Conservation (phyloP, 208 protist genomes). For the Acanthamoeba lenticulata region DNA sequence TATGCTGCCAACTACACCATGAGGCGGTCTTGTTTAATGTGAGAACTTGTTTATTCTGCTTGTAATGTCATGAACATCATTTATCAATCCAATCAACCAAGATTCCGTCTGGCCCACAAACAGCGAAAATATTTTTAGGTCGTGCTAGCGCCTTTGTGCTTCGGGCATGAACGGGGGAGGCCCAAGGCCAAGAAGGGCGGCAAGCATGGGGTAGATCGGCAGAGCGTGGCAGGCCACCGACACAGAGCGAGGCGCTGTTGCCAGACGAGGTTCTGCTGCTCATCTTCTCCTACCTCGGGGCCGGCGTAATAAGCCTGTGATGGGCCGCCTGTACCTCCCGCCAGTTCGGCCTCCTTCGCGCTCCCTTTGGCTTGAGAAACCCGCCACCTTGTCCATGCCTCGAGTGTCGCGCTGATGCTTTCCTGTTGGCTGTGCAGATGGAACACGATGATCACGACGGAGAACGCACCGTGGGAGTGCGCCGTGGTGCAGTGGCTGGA, state of each 20-base stretch:
- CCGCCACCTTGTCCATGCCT: not conserved
- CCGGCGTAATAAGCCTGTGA: not conserved
- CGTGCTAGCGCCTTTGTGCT: too few species aligned
- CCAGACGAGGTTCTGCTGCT: not conserved
- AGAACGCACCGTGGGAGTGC: not conserved
- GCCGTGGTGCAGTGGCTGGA: not conserved
- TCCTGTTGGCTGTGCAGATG: not conserved
- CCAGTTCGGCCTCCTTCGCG: not conserved
- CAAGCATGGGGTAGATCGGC: not conserved
- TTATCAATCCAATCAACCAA: too few species aligned
- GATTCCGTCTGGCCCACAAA: too few species aligned
- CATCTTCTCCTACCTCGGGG: not conserved
- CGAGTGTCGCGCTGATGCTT: not conserved
- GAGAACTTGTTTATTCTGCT: too few species aligned
- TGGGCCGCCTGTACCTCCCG: not conserved
- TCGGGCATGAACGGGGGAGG: too few species aligned
- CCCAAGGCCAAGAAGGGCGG: not conserved
- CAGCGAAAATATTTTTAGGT: too few species aligned
- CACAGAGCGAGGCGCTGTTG: not conserved
- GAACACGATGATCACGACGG: constrained; percentile 6
- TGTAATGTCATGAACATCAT: too few species aligned
- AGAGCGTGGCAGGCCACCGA: not conserved
- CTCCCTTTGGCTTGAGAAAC: not conserved
- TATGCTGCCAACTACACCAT: constrained; percentile 56
- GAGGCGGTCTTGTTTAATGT: too few species aligned